These are phyloP conservation scores for Sphagnum magellanicum DNA, from an alignment of 228 moss, liverwort and hornwort genomes.

Conservation along the genomic window DNA sequence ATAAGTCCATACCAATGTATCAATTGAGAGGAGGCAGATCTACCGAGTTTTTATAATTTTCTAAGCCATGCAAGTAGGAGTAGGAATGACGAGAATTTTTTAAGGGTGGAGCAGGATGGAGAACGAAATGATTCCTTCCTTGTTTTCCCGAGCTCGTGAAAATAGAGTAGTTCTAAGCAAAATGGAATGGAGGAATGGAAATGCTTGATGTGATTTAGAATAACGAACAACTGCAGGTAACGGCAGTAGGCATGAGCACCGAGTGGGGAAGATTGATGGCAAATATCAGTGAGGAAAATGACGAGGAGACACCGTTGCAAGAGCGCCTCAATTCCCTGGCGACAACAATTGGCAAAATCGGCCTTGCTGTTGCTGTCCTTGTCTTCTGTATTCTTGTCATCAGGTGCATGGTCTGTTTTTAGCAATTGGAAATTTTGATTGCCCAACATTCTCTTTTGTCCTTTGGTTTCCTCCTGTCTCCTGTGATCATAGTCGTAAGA, in stretches of 20 bases:
- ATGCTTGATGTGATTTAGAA: conserved; percentile 33
- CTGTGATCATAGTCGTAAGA: no score
- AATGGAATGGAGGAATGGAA: conserved; percentile 1
- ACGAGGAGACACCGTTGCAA: conserved; percentile 79
- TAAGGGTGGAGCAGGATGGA: no score
- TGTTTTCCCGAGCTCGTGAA: background rate
- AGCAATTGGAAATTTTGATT: conserved; percentile 22
- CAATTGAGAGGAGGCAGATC: no score
- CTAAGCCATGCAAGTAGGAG: no score
- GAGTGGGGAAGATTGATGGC: conserved; percentile 98
- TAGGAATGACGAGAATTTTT: no score
- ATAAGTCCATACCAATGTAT: no score
- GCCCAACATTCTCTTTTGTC: no score
- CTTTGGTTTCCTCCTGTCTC: no score
- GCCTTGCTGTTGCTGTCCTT: conserved; percentile 57
- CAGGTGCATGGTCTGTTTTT: conserved; percentile 62
- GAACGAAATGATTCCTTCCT: background rate
- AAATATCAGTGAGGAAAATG: conserved; percentile 78
- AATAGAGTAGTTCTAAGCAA: background rate
- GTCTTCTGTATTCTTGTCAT: conserved; percentile 74
- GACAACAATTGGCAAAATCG: conserved; percentile 82
- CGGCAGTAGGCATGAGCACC: conserved; percentile 87
- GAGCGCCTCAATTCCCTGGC: conserved; percentile 67
- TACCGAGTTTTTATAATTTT: no score
- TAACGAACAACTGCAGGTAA: conserved; percentile 65